phyloP scores from a whole-genome alignment of 2,329 filamentous ascomycete genomes.

The Ascochyta clinopodiicola region DNA sequence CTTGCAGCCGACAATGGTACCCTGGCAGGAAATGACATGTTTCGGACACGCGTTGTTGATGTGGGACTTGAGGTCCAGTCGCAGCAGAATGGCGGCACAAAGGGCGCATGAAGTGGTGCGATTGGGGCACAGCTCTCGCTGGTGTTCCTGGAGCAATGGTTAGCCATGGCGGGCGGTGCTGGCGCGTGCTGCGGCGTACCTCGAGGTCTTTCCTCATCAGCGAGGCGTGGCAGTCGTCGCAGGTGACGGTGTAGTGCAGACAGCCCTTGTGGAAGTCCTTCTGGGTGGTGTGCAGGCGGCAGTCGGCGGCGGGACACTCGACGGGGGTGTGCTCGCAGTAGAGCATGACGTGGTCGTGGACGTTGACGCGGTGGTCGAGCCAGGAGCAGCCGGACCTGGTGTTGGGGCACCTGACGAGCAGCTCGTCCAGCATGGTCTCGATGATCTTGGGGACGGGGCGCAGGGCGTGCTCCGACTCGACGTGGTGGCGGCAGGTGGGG shows the following conservation, averaged over 20 bases:
- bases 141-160: slow-evolving; percentile 45
- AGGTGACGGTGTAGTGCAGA: slow-evolving; percentile 60
- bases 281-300: slow-evolving; percentile 59
- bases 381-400: slow-evolving; percentile 61
- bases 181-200: slow-evolving; percentile 34
- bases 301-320: slow-evolving; percentile 59
- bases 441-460: slow-evolving; percentile 60
- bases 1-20: slow-evolving; percentile 53
- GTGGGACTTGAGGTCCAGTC: slow-evolving; percentile 52
- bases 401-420: slow-evolving; percentile 66
- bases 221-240: slow-evolving; percentile 59
- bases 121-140: slow-evolving; percentile 59
- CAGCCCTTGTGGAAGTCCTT: slow-evolving; percentile 63
- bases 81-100: slow-evolving; percentile 52
- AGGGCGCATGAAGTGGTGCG: slow-evolving; percentile 53
- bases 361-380: slow-evolving; percentile 61
- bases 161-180: slow-evolving; percentile 34
- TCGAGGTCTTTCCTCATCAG: slow-evolving; percentile 63
- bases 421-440: slow-evolving; percentile 67
- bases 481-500: slow-evolving; percentile 63
- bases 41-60: slow-evolving; percentile 51
- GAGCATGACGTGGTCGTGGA: slow-evolving; percentile 65
- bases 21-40: slow-evolving; percentile 52
- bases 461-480: slow-evolving; percentile 38
- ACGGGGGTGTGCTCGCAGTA: slow-evolving; percentile 65